These are phyloP conservation scores for Syncephalis fuscata DNA, from an alignment of 371 early-diverging fungal species.

Conservation along the genomic window DNA sequence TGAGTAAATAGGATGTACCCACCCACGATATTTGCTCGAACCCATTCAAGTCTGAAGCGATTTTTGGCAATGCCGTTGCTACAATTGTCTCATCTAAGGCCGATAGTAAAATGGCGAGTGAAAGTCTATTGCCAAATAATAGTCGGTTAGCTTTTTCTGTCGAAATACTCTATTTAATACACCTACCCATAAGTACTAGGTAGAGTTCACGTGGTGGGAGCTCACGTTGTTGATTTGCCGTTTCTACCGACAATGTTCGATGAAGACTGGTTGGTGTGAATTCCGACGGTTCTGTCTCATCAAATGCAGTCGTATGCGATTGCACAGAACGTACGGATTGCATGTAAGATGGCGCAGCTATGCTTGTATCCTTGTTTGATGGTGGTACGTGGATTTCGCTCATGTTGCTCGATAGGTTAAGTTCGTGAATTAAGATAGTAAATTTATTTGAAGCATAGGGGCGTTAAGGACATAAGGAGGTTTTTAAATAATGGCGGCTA, in stretches of 20 bases:
- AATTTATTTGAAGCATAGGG: no score
- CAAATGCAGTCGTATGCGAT: no score
- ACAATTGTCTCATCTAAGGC: conserved; percentile 62
- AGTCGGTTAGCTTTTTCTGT: not conserved
- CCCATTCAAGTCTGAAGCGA: conserved; percentile 48
- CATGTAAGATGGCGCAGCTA: no score
- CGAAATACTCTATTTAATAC: not conserved
- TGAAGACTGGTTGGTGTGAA: not conserved
- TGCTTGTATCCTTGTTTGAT: no score
- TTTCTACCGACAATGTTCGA: not conserved
- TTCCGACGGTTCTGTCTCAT: no score
- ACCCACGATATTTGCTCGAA: conserved; percentile 44
- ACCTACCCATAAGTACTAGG: no score
- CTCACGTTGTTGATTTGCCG: not conserved
- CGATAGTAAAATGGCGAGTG: conserved; percentile 49
- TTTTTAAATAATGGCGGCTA: no score
- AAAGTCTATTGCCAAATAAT: conserved; percentile 11
- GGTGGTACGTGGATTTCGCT: no score
- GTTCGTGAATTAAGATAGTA: no score
- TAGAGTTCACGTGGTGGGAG: not conserved
- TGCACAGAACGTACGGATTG: no score
- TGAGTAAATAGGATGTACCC: conserved; percentile 31
- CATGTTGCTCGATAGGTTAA: no score
- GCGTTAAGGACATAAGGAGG: no score
- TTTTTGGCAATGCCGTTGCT: conserved; percentile 53